Percentiles rank a stretch among this genome's conserved stretches.
Conservation (phyloP, 139 green algal species). For the Chlamydomonas incerta region DNA sequence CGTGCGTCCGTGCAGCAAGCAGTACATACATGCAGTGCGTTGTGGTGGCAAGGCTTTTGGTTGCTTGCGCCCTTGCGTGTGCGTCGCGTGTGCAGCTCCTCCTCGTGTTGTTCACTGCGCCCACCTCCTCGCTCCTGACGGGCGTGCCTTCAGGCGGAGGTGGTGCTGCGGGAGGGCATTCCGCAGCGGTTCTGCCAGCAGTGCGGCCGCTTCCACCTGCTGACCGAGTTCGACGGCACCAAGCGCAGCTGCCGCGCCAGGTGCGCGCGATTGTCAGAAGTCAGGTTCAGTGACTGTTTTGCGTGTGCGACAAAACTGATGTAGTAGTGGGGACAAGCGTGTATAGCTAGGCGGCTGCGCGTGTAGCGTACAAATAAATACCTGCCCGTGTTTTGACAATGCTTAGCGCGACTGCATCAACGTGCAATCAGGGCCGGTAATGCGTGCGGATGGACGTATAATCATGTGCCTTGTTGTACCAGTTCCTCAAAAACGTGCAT, state of each 20-base stretch:
- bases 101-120: too few relatives aligned
- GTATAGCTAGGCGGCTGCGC: too few relatives aligned
- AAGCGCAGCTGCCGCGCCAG: slow-evolving; percentile 80
- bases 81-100: too few relatives aligned
- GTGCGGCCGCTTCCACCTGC: slow-evolving; percentile 85
- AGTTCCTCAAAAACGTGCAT: too few relatives aligned
- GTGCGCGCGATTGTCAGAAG: neutral
- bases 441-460: neutral
- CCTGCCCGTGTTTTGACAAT: too few relatives aligned
- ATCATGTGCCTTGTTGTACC: neutral
- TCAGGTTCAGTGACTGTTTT: neutral
- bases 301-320: too few relatives aligned
- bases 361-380: too few relatives aligned
- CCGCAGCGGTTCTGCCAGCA: slow-evolving; percentile 81
- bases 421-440: neutral
- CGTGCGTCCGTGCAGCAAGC: too few relatives aligned
- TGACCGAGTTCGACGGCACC: slow-evolving; percentile 85
- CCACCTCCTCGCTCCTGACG: neutral
- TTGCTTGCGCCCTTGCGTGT: neutral
- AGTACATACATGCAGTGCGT: too few relatives aligned
- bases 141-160: neutral
- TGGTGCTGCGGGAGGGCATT: slow-evolving; percentile 40
- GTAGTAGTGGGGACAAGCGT: too few relatives aligned
- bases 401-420: neutral
- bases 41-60: too few relatives aligned